Base-by-base conservation (phyloP, 257 asterid species). In the Przewalskia tangutica region DNA sequence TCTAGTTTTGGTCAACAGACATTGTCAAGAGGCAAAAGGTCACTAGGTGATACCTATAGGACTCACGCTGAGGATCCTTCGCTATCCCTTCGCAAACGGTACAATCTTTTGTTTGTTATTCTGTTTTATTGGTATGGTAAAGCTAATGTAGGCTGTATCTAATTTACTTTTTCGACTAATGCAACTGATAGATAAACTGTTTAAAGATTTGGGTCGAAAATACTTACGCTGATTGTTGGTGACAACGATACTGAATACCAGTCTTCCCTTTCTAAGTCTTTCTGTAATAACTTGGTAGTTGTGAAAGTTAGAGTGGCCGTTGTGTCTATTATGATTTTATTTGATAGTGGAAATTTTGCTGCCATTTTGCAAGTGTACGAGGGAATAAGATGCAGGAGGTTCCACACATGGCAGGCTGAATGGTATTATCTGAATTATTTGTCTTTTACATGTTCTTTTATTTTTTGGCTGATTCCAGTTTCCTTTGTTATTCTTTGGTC, bases 1-100 rank as follows among this genome's bases (percentile, higher is more conserved):
- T 81, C 75, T 76, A 46, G 83, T 18, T 68, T 32, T 23, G 71
- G 77, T 81, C 79, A 84, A 64, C 83, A 75, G 56, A 76, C 66
- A 54, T 81, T 85, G 40, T 85, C 88, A 17, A 86, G 91, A 59
- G 83, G 84, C 76, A 91, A 91, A 86, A 85, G 95, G 81, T 88
- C 87, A 48, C 18, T 67, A 65, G 58, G 59, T 20, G 86, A 89
- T 63, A 82, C 81, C 54, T 38, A 73, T 65, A 83, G 55, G 34
- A 82, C 75, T 76, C 38, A 79, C 81, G 84, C 84, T 73, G 83
- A 85, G 75, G 81, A 66, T 66, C 77, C 83, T 7, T 85, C 58
- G 14, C 50, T 53, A 36, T 63, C 67, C 67, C 46, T 38, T 83
- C 83, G 73, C 36, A 81, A 86, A 84, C 82, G 94, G 94, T 89